Base-by-base conservation (phyloP, 2,329 filamentous ascomycete genomes). In the Cytospora schulzeri region DNA sequence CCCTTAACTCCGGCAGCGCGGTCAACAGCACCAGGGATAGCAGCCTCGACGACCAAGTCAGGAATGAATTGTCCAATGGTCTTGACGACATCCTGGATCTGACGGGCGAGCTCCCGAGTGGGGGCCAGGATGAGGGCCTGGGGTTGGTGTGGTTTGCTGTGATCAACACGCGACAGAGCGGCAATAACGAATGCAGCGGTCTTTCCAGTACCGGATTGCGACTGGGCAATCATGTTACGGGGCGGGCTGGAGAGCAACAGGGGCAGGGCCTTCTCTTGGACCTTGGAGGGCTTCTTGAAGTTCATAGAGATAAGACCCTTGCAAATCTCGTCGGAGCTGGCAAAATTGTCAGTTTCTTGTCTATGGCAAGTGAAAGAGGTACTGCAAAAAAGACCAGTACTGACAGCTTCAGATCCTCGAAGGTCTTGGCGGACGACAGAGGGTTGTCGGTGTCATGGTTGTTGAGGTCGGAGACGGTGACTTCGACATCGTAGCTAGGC, bases 181-280 rank as follows among this genome's bases (percentile, higher is more conserved):
- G 96, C 96, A 67, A 97, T 89, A 54, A 95, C 91, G 76, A 99
- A 99, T 26, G 95, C 95, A 24, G 93, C 95, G 0, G 95, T 99
- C 83, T 99, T 99, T 73, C 95, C 95, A 24, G 95, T 99, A 71
- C 95, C 95, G 2, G 95, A 99, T 77, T 99, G 95, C n/a, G 95
- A 99, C 79, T 99, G 95, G 4, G 93, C 95, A 73, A 99, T 94
- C 85, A 99, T 91, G 78, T 98, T 98, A 69, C 85, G 84, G 0
- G 94, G 90, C n/a, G 95, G 94, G 73, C 97, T 83, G 71, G 85
- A 81, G 68, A 99, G 85, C 73, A 99, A 90, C 62, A 99, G 84
- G 31, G 95, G 95, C 22, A 99, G 85, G 1, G 95, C 95, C 71
- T 90, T 92, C 77, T 97, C 95, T 80, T 99, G 95, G 69, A 99